These are phyloP conservation scores for Paecilomyces fulvus DNA, from an alignment of 2,329 filamentous ascomycete genomes.

Conservation along the genomic window DNA sequence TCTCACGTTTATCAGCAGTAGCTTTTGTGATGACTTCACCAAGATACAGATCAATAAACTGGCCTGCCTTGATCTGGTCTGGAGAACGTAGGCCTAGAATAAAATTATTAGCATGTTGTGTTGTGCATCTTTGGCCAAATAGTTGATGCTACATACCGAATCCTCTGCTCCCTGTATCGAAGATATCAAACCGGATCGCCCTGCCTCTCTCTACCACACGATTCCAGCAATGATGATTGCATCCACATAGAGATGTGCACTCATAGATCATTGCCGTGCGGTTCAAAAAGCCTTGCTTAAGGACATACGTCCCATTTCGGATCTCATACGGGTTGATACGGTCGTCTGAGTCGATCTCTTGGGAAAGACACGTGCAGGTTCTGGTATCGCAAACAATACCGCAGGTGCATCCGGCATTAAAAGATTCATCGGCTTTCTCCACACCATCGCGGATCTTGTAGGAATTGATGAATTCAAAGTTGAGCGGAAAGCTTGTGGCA, in stretches of 20 bases:
- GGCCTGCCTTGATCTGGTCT: slow-evolving; percentile 28
- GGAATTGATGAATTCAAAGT: slow-evolving; percentile 31
- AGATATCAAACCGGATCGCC: slow-evolving; percentile 33
- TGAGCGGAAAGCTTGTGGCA: slow-evolving; percentile 18
- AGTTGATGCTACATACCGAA: slow-evolving; percentile 24
- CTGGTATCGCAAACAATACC: slow-evolving; percentile 14
- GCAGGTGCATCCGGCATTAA: slow-evolving; percentile 28
- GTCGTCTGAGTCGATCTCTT: slow-evolving; percentile 20
- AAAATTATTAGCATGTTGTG: slow-evolving; percentile 4
- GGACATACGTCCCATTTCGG: slow-evolving; percentile 14
- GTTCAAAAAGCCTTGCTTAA: slow-evolving; percentile 22
- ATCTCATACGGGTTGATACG: slow-evolving; percentile 24
- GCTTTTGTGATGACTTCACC: slow-evolving; percentile 35
- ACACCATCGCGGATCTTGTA: slow-evolving; percentile 29
- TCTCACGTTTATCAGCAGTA: slow-evolving; percentile 31
- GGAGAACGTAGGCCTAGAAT: slow-evolving; percentile 31
- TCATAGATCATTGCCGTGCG: slow-evolving; percentile 32
- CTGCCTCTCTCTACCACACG: slow-evolving; percentile 34
- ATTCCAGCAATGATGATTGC: slow-evolving; percentile 31
- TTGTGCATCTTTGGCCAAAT: neutral
- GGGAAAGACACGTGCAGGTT: slow-evolving; percentile 21
- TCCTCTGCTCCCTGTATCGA: slow-evolving; percentile 32
- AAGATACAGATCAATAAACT: slow-evolving; percentile 39
- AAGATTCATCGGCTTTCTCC: slow-evolving; percentile 15
- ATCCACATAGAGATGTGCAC: slow-evolving; percentile 32